A percentile compares a stretch with the other conserved stretches of the same genome.
phyloP scores from a whole-genome alignment of 1,139 yeast genomes.

The Suhomyces chickasaworum region DNA sequence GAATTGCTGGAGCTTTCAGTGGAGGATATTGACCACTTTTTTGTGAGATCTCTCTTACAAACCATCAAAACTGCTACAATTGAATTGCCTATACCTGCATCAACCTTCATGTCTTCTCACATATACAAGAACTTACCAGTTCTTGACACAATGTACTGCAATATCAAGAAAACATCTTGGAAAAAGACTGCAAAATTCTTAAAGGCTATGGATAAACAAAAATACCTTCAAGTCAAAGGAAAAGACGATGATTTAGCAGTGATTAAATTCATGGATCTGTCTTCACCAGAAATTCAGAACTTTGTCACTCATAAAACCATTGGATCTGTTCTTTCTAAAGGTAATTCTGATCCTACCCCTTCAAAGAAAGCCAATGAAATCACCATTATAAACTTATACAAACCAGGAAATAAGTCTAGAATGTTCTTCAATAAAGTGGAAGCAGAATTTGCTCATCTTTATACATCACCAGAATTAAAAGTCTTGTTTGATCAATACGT shows the following conservation, averaged over 20 bases:
- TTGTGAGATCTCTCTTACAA: conserved; percentile 67
- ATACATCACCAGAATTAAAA: conserved; percentile 57
- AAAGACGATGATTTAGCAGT: conserved; percentile 74
- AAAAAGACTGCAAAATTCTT: conserved; percentile 83
- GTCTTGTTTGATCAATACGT: conserved; percentile 58
- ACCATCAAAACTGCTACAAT: conserved; percentile 61
- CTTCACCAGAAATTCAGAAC: conserved; percentile 50
- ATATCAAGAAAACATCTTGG: conserved; percentile 84
- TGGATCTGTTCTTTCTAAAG: conserved; percentile 24
- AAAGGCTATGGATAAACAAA: conserved; percentile 80
- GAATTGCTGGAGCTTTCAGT: conserved; percentile 45
- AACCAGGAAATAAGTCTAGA: conserved; percentile 55
- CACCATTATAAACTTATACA: conserved; percentile 46
- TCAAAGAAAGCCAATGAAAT: conserved; percentile 32
- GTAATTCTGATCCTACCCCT: conserved; percentile 19
- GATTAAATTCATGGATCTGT: conserved; percentile 48
- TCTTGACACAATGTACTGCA: conserved; percentile 53
- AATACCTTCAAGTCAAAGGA: conserved; percentile 67
- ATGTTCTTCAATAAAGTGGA: conserved; percentile 52
- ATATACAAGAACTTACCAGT: conserved; percentile 72
- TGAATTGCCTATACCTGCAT: conserved; percentile 64
- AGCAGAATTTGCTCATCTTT: conserved; percentile 40
- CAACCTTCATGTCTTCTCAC: conserved; percentile 72
- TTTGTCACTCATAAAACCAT: conserved; percentile 65
- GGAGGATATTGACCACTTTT: conserved; percentile 79